Evolutionary conservation across 257 asterid species (phyloP), one percentile per base, ranked within the genome.

Genomic region (Solanum medicagineum): DNA sequence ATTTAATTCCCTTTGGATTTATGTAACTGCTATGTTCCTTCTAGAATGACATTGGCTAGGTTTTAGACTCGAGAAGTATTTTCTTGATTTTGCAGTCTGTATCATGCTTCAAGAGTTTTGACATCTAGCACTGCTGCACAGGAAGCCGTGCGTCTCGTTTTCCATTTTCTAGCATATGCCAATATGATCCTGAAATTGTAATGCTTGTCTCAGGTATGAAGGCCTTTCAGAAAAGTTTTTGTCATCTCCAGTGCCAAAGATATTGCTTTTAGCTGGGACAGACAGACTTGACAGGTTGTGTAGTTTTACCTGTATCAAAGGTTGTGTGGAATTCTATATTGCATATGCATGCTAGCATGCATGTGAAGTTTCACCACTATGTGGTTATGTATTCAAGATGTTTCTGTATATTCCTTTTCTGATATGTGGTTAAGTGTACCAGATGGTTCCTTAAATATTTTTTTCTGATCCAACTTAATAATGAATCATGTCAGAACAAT

Each of bases 261-360:
- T 97, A 88, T 90, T 97, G 92, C 99, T 97, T 87, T 90, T 97
- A 88, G 98, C 99, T 14, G 98, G 99, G 86, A 97, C 99, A 47
- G 99, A 97, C 90, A 91, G 99, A 84, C 92, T 97, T 82, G 99
- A 97, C 97, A 95, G 94, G 99, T 95, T 85, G 83, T 87, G 55
- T 86, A 22, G 24, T 60, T 32, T 81, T 83, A 80, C 81, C 57
- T 73, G n/a, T 69, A 26, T 69, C 36, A 42, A 62, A 24, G 7
- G 49, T 26, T 70, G 47, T 36, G 44, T 42, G 68, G 69, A 51
- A 14, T 13, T 66, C 19, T 51, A 68, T 53, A 49, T 40, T 68
- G 80, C 53, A 57, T 32, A n/a, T 42, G 42, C 54, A 51, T 83
- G 45, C 54, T 83, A 51, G 66, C 36, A 68, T 49, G 54, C 69